Evolutionary conservation across 2,329 filamentous ascomycete genomes (phyloP).

Genomic region (Drechslerella dactyloides): DNA sequence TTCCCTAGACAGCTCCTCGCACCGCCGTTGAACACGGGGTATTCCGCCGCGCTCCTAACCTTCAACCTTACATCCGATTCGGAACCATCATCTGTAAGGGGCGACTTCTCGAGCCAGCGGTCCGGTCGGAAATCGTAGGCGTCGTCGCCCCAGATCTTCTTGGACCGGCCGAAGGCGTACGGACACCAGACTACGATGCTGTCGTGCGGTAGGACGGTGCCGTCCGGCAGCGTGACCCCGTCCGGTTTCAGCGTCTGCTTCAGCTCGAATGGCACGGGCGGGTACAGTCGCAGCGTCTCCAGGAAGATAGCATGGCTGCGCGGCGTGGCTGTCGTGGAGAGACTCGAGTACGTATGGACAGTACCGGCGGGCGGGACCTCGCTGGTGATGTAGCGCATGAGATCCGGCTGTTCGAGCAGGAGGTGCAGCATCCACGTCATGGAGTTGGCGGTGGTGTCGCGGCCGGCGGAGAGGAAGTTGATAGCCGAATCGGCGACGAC

Average conservation of each 20-base stretch:
- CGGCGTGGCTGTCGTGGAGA: conserved; percentile 27
- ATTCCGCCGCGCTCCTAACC: conserved; percentile 31
- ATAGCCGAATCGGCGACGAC: conserved; percentile 69
- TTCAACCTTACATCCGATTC: conserved; percentile 23
- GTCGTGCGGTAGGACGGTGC: conserved; percentile 64
- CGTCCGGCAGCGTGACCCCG: conserved; percentile 61
- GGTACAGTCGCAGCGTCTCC: conserved; percentile 68
- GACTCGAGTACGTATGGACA: conserved; percentile 63
- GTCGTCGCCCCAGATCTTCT: conserved; percentile 58
- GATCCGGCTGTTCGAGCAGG: conserved; percentile 63
- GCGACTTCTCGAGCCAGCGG: conserved; percentile 57
- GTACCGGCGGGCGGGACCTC: conserved; percentile 58
- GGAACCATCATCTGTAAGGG: neutral
- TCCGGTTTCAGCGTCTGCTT: conserved; percentile 64
- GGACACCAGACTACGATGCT: conserved; percentile 69
- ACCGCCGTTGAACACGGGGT: conserved; percentile 45
- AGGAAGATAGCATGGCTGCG: conserved; percentile 64
- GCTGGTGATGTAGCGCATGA: conserved; percentile 59
- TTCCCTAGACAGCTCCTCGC: conserved; percentile 49
- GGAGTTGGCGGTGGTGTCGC: conserved; percentile 70
- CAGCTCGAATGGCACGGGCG: conserved; percentile 71
- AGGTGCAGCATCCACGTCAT: conserved; percentile 71
- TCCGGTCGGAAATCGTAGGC: conserved; percentile 60
- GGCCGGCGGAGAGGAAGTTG: conserved; percentile 70
- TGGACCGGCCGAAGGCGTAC: conserved; percentile 69